Evolutionary conservation across 805 yeast species (phyloP).

Genomic region (Barnettozyma pratensis): DNA sequence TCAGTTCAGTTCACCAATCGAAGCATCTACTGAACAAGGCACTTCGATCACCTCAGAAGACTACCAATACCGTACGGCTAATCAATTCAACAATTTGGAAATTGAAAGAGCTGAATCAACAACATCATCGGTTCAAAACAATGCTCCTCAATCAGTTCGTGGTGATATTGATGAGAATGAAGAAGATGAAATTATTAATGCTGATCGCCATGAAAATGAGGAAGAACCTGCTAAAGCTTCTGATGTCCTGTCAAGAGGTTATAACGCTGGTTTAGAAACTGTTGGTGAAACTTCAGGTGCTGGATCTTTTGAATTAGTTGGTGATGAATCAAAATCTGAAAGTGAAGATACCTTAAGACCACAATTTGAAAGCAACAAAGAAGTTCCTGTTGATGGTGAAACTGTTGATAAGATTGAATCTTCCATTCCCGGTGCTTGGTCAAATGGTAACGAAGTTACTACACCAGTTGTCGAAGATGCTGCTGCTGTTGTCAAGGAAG

Average conservation of each 20-base stretch:
- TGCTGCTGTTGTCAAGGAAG: not conserved
- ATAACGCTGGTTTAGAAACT: conserved; percentile 12
- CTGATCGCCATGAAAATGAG: conserved; percentile 4
- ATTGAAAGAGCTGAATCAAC: conserved; percentile 64
- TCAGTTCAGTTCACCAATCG: conserved; percentile 20
- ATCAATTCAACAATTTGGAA: conserved; percentile 24
- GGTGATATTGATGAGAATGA: conserved; percentile 39
- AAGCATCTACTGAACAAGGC: conserved; percentile 22
- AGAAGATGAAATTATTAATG: conserved; percentile 17
- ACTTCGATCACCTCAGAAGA: conserved; percentile 25
- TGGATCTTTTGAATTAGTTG: conserved; percentile 24
- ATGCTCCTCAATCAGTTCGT: conserved; percentile 86
- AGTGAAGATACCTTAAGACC: conserved; percentile 12
- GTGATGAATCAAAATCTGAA: conserved; percentile 17
- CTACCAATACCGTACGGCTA: conserved; percentile 17
- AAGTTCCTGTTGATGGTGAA: not conserved
- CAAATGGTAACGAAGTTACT: not conserved
- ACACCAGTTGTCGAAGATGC: conserved; percentile 9
- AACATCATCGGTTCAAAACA: conserved; percentile 87
- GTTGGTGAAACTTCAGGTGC: conserved; percentile 17
- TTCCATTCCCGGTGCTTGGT: conserved; percentile 28
- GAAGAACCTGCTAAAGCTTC: conserved; percentile 27
- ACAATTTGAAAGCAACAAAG: not conserved
- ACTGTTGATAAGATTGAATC: conserved; percentile 21
- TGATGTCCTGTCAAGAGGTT: conserved; percentile 28